Evolutionary conservation across 495 filamentous ascomycete genomes (phyloP), one percentile per base, ranked within the genome.

Genomic region (Aspergillus incahuasiensis): DNA sequence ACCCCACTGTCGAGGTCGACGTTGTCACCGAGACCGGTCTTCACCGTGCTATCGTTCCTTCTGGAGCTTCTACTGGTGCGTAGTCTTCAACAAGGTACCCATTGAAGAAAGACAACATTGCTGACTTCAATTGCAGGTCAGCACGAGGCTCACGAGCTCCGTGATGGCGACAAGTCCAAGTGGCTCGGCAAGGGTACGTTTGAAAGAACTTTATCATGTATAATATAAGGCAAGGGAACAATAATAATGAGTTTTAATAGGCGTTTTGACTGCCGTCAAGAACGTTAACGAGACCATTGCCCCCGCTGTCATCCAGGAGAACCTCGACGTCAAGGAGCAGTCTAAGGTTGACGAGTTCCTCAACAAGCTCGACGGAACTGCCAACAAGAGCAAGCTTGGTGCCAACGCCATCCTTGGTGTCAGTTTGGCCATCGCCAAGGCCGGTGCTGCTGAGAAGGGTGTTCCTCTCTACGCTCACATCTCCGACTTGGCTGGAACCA

Each of bases 381-480:
- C 86, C 70, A 99, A 97, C 86, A 99, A 99, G 89, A 89, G 85
- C 65, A 95, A 92, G 69, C 84, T 97, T 35, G 95, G 95, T 77
- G 95, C 95, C 77, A 99, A 99, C 71, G 95, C 95, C 74, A 96
- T 99, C 70, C 84, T 99, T 44, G 95, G 94, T 79, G 95, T 97
- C 75, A 86, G 81, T 74, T 79, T 99, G 77, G 95, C 92, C 55
- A 81, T 97, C 70, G 92, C 95, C 67, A 99, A 99, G 86, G 95
- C 95, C 60, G 94, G 90, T 63, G 94, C 94, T 67, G 94, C 94
- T 69, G 91, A 97, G 87, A 99, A 99, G 87, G 85, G 86, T 62
- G 87, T 99, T 54, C 95, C 95, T 60, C 88, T 99, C 60, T 99
- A 97, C 72, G 90, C 89, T 63, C 95, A 99, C 79, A 86, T 99